phyloP scores from a whole-genome alignment of 192 early-diverging fungal species.

The Coemansia sp. region DNA sequence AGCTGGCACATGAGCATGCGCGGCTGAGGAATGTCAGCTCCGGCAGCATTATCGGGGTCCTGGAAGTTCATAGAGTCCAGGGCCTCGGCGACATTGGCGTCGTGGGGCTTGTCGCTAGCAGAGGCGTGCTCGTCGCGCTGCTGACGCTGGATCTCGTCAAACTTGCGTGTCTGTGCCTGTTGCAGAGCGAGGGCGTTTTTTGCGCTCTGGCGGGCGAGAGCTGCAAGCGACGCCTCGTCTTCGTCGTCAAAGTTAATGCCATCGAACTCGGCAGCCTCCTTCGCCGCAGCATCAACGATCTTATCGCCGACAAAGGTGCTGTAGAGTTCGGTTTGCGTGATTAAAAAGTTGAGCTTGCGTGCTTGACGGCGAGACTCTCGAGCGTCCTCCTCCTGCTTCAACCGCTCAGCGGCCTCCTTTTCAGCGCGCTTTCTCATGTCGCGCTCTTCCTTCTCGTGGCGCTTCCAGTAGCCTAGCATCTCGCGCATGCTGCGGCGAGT shows the following conservation, averaged over 20 bases:
- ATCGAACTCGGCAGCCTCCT: conserved; percentile 33
- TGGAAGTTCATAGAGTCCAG: conserved; percentile 86
- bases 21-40: conserved; percentile 76
- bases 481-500: conserved; percentile 69
- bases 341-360: conserved; percentile 89
- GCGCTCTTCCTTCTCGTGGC: conserved; percentile 86
- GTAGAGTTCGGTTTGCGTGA: conserved; percentile 89
- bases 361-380: conserved; percentile 79
- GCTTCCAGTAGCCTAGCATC: conserved; percentile 89
- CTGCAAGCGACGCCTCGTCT: conserved; percentile 66
- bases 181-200: conserved; percentile 74
- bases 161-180: conserved; percentile 62
- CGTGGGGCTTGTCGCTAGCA: conserved; percentile 11
- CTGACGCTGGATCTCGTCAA: conserved; percentile 59
- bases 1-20: conserved; percentile 82
- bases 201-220: conserved; percentile 70
- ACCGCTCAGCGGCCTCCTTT: conserved; percentile 75
- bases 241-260: conserved; percentile 79
- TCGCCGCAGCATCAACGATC: conserved; percentile 46
- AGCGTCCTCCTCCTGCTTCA: conserved; percentile 76
- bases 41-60: conserved; percentile 74
- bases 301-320: conserved; percentile 90
- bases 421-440: conserved; percentile 86
- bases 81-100: conserved; percentile 46
- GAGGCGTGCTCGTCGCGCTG: conserved; percentile 32